A percentile compares a stretch with the other conserved stretches of the same genome.
Evolutionary conservation across 768 basidiomycete genomes (phyloP).

Genomic region (Leccinum subgranulosum): DNA sequence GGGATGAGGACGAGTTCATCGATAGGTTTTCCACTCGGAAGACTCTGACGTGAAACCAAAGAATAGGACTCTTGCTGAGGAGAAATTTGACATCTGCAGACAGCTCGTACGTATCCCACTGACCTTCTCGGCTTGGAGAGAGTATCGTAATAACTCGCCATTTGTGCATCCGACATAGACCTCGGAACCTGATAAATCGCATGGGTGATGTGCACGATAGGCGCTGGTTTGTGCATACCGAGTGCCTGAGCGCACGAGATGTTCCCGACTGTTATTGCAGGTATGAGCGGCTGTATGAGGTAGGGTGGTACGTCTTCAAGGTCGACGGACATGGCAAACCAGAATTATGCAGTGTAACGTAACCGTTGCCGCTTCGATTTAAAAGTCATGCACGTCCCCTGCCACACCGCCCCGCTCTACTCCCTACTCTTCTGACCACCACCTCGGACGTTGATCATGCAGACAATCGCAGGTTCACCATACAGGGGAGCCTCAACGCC

Average conservation of each 20-base stretch:
- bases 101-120: slow-evolving; percentile 9
- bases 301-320: slow-evolving; percentile 59
- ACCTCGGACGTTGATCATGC: slow-evolving; percentile 10
- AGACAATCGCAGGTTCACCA: slow-evolving; percentile 10
- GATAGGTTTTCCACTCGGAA: slow-evolving; percentile 68
- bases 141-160: slow-evolving; percentile 79
- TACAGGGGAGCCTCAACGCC: slow-evolving; percentile 22
- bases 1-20: slow-evolving; percentile 81
- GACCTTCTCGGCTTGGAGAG: slow-evolving; percentile 60
- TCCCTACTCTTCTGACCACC: neutral
- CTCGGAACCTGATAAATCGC: slow-evolving; percentile 58
- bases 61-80: slow-evolving; percentile 58
- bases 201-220: slow-evolving; percentile 1
- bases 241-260: slow-evolving; percentile 53
- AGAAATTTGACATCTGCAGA: neutral
- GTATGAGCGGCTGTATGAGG: slow-evolving; percentile 48
- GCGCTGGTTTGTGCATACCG: slow-evolving; percentile 34
- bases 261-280: slow-evolving; percentile 27
- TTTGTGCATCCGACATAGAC: slow-evolving; percentile 86
- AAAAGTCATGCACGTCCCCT: slow-evolving; percentile 17
- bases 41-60: slow-evolving; percentile 63
- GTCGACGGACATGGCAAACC: slow-evolving; percentile 19
- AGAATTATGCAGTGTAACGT: slow-evolving; percentile 16
- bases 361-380: neutral
- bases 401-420: slow-evolving; percentile 4